phyloP scores from a whole-genome alignment of 2,329 filamentous ascomycete genomes.

The Orbilia brochopaga region DNA sequence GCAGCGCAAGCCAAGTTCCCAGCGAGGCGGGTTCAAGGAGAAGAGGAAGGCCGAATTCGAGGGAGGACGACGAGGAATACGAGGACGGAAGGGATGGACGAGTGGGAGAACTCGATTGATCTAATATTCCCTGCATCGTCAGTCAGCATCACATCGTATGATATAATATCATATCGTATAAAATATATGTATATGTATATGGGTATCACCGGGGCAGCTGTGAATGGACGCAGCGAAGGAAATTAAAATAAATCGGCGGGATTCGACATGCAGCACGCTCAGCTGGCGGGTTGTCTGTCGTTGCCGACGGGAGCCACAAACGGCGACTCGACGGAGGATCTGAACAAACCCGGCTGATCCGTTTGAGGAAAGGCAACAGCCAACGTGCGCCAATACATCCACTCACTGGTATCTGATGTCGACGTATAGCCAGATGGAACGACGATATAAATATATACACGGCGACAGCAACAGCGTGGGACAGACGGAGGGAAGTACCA shows the following conservation, averaged over 20 bases:
- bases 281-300: not conserved
- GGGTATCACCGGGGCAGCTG: too few relatives aligned
- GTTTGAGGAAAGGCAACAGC: not conserved
- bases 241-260: too few relatives aligned
- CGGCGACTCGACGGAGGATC: not conserved
- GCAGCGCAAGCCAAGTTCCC: too few relatives aligned
- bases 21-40: not conserved
- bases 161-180: too few relatives aligned
- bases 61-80: not conserved
- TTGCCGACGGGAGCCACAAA: not conserved
- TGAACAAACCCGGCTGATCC: not conserved
- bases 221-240: too few relatives aligned
- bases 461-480: too few relatives aligned
- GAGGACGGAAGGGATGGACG: not conserved
- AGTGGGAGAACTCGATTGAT: constrained; percentile 2
- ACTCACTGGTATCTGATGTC: too few relatives aligned
- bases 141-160: constrained; percentile 4
- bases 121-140: not conserved
- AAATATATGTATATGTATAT: too few relatives aligned
- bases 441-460: too few relatives aligned
- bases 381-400: too few relatives aligned
- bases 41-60: not conserved
- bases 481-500: too few relatives aligned
- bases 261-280: not conserved
- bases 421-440: too few relatives aligned